Percentiles rank a stretch among this genome's conserved stretches.
These are phyloP conservation scores for Thalassiosira exigua DNA, from an alignment of 352 stramenopile species.

Conservation along the genomic window DNA sequence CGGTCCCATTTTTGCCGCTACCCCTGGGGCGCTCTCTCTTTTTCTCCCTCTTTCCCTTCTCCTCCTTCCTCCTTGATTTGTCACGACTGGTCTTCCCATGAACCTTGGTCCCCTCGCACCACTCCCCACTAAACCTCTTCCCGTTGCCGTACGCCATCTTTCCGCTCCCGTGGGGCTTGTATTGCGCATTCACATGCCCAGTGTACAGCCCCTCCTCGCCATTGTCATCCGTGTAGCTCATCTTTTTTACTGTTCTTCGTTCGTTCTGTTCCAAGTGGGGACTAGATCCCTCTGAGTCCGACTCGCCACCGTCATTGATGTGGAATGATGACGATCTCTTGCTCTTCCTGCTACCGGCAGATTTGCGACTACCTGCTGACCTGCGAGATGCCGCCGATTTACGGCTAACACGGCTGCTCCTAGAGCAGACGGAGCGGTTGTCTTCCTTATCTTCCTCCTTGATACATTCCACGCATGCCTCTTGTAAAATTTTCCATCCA, in stretches of 20 bases:
- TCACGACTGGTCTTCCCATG: conserved; percentile 39
- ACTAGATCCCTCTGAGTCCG: conserved; percentile 19
- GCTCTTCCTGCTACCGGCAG: conserved; percentile 3
- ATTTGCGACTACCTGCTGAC: conserved; percentile 26
- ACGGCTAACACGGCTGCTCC: not conserved
- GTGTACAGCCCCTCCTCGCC: conserved; percentile 37
- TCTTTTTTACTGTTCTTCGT: conserved; percentile 38
- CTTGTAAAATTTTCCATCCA: conserved; percentile 60
- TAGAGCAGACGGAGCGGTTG: conserved; percentile 8
- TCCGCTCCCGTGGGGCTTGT: conserved; percentile 43
- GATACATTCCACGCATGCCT: conserved; percentile 38
- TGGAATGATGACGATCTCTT: not conserved
- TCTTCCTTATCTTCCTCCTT: no score
- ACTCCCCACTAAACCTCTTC: conserved; percentile 23
- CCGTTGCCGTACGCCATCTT: conserved; percentile 38
- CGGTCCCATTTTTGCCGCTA: not conserved
- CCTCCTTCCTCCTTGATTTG: conserved; percentile 14
- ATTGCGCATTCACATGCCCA: conserved; percentile 40
- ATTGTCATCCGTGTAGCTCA: conserved; percentile 37
- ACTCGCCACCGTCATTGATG: not conserved
- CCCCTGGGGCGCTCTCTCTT: no score
- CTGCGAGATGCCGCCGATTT: conserved; percentile 16
- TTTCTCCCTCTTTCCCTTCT: conserved; percentile 3
- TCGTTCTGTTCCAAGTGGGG: conserved; percentile 19
- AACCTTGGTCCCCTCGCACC: conserved; percentile 39